phyloP scores from a whole-genome alignment of 352 stramenopile genomes.

The Aphanomyces euteiches region DNA sequence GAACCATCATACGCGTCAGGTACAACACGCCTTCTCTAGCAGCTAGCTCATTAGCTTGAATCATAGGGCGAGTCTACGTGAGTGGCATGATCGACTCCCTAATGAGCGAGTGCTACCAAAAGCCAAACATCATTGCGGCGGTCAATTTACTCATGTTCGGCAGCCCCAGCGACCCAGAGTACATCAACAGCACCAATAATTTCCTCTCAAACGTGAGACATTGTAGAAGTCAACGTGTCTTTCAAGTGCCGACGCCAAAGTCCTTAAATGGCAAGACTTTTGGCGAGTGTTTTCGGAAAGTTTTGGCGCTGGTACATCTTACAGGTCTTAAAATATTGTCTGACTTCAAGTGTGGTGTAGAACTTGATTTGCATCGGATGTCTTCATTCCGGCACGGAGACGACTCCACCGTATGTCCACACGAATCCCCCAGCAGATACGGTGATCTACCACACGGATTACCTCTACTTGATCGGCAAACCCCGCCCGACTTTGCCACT shows the following conservation, averaged over 20 bases:
- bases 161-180: conserved; percentile 50
- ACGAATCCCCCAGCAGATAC: conserved; percentile 54
- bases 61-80: conserved; percentile 62
- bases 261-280: conserved; percentile 54
- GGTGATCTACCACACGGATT: conserved; percentile 52
- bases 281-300: conserved; percentile 61
- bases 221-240: conserved; percentile 54
- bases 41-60: not conserved
- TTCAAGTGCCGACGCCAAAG: conserved; percentile 58
- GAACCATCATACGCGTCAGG: conserved; percentile 30
- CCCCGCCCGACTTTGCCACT: conserved; percentile 31
- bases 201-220: too few relatives aligned
- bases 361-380: conserved; percentile 31
- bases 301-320: conserved; percentile 54
- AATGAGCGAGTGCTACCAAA: conserved; percentile 77
- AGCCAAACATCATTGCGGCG: conserved; percentile 72
- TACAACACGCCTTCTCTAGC: conserved; percentile 61
- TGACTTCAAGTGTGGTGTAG: conserved; percentile 1
- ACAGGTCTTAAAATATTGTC: not conserved
- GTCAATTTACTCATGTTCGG: conserved; percentile 65
- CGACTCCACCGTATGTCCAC: conserved; percentile 52
- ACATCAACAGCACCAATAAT: too few relatives aligned
- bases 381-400: conserved; percentile 33
- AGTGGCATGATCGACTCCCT: conserved; percentile 70
- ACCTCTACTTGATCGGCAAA: conserved; percentile 68